Conservation (phyloP, 305 asterid genomes). For the Striga hermonthica region DNA sequence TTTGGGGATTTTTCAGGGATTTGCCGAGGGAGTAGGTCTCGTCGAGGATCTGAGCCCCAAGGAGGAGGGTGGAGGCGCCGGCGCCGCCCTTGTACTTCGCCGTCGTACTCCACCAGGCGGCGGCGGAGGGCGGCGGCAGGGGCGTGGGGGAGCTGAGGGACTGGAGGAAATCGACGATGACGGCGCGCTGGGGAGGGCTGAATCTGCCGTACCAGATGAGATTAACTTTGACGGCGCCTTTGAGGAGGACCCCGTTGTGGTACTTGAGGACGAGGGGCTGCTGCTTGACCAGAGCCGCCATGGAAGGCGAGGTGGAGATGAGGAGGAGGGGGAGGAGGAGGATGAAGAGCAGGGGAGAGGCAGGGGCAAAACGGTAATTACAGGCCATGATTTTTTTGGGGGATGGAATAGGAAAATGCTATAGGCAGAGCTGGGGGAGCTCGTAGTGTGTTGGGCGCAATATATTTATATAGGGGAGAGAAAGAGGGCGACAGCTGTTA, state of each 20-base stretch:
- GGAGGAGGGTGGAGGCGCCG: slow-evolving; percentile 32
- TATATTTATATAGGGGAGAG: too few relatives aligned
- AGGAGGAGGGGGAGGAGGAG: too few relatives aligned
- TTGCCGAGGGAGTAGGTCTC: slow-evolving; percentile 44
- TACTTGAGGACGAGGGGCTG: slow-evolving; percentile 27
- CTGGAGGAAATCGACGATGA: slow-evolving; percentile 49
- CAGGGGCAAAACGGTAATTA: too few relatives aligned
- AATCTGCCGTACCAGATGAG: slow-evolving; percentile 63
- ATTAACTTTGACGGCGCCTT: slow-evolving; percentile 45
- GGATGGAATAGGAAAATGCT: too few relatives aligned
- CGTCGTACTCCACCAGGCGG: slow-evolving; percentile 53
- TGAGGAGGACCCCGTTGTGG: slow-evolving; percentile 60
- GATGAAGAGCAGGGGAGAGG: too few relatives aligned
- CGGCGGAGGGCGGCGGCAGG: slow-evolving; percentile 42
- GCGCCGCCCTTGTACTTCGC: slow-evolving; percentile 45
- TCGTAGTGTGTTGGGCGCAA: too few relatives aligned
- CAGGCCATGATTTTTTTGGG: too few relatives aligned
- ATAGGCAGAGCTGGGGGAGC: too few relatives aligned
- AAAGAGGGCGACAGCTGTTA: too few relatives aligned
- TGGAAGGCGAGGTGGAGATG: too few relatives aligned
- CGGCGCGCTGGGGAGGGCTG: slow-evolving; percentile 48
- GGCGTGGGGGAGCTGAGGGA: slow-evolving; percentile 32
- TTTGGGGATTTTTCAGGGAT: slow-evolving; percentile 35
- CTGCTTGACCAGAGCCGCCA: neutral
- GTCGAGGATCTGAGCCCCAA: slow-evolving; percentile 49